Percentiles rank a stretch among this genome's conserved stretches.
phyloP scores from a whole-genome alignment of 2,329 filamentous ascomycete genomes.

The Trichoderma sp. region DNA sequence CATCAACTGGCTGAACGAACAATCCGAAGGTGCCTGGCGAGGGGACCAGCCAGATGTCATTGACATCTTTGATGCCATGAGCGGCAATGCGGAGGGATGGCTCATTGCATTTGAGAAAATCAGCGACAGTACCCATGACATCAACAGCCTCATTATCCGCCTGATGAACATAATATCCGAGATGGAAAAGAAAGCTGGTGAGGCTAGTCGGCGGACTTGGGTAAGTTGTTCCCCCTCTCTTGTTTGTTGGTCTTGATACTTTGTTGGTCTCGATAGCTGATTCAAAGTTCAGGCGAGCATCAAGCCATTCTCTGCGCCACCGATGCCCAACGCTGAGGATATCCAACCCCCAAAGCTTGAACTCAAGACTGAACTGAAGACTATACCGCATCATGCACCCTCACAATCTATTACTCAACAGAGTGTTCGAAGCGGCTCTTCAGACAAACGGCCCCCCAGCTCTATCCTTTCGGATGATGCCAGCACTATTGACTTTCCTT shows the following conservation, averaged over 20 bases:
- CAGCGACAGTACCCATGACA: conserved; percentile 66
- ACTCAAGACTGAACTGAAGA: not conserved
- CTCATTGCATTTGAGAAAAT: conserved; percentile 74
- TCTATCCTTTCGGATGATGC: conserved; percentile 21
- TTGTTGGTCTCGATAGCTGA: not conserved
- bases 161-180: conserved; percentile 77
- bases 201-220: conserved; percentile 75
- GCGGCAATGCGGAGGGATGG: conserved; percentile 90
- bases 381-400: not conserved
- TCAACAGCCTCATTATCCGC: conserved; percentile 68
- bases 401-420: conserved; percentile 15
- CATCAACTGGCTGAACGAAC: conserved; percentile 67
- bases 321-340: not conserved
- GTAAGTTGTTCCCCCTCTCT: conserved; percentile 46
- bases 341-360: conserved; percentile 13
- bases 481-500: conserved; percentile 25
- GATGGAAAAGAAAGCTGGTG: conserved; percentile 80
- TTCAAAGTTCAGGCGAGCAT: conserved; percentile 24
- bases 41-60: conserved; percentile 61
- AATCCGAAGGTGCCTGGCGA: conserved; percentile 61
- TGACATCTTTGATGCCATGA: conserved; percentile 85
- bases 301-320: conserved; percentile 24
- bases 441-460: conserved; percentile 17
- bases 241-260: not conserved
- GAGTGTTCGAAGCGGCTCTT: conserved; percentile 24